Percentiles rank a stretch among this genome's conserved stretches.
phyloP scores from a whole-genome alignment of 331 rosid species.

The Acacia concinna region DNA sequence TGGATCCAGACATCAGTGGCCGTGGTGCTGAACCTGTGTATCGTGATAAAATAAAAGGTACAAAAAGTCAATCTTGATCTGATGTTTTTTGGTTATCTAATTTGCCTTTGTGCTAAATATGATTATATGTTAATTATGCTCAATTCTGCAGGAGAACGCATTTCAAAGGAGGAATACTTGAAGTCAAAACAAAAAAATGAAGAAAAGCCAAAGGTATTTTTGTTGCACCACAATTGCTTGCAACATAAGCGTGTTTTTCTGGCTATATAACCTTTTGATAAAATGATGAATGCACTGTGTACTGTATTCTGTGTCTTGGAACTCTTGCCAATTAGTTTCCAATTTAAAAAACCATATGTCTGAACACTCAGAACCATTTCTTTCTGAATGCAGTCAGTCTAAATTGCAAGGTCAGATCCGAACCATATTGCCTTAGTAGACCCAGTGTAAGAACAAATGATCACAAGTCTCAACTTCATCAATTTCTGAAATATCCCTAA shows the following conservation, averaged over 20 bases:
- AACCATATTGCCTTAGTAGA: neutral
- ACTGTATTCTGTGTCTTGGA: neutral
- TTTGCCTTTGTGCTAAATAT: neutral
- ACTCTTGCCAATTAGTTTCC: neutral
- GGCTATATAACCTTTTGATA: constrained; percentile 11
- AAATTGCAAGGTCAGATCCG: neutral
- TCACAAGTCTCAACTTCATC: neutral
- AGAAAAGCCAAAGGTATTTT: constrained; percentile 87
- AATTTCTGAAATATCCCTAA: neutral
- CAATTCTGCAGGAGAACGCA: constrained; percentile 66
- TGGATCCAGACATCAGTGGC: constrained; percentile 76
- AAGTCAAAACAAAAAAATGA: constrained; percentile 67
- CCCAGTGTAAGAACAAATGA: neutral
- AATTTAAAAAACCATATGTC: neutral
- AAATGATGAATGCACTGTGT: neutral
- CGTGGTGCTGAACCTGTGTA: constrained; percentile 72
- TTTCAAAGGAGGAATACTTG: constrained; percentile 78
- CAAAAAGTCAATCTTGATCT: constrained; percentile 22
- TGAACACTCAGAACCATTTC: neutral
- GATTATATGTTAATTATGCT: constrained; percentile 19
- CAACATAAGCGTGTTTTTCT: constrained; percentile 10
- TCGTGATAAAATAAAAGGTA: constrained; percentile 85
- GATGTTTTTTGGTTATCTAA: constrained; percentile 19
- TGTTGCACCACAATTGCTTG: neutral
- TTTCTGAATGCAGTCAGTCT: constrained; percentile 1